Evolutionary conservation across 306 rosid genomes (phyloP).

Genomic region (Vigna reflexopilosa): DNA sequence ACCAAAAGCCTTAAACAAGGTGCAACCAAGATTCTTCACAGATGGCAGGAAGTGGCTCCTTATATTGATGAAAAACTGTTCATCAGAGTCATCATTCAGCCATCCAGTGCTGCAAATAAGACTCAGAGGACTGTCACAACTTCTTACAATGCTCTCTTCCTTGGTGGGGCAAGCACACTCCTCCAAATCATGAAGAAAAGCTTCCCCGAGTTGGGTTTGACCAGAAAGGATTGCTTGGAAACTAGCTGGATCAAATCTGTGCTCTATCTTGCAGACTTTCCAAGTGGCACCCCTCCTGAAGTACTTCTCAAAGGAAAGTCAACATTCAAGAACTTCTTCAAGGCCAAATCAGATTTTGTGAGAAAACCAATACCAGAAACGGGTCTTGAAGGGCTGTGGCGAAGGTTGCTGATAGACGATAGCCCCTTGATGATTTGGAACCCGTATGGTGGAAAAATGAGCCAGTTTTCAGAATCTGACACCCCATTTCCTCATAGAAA

Average conservation of each 20-base stretch:
- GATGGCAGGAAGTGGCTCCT: conserved; percentile 67
- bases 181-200: conserved; percentile 44
- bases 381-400: conserved; percentile 60
- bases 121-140: conserved; percentile 46
- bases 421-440: conserved; percentile 56
- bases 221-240: conserved; percentile 51
- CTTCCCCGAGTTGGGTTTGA: conserved; percentile 73
- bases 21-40: conserved; percentile 54
- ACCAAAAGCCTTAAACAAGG: conserved; percentile 52
- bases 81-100: conserved; percentile 52
- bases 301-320: conserved; percentile 54
- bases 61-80: conserved; percentile 60
- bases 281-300: conserved; percentile 47
- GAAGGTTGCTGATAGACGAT: conserved; percentile 51
- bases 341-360: conserved; percentile 75
- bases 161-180: conserved; percentile 53
- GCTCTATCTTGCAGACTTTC: conserved; percentile 51
- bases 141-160: conserved; percentile 51
- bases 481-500: conserved; percentile 69
- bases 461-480: conserved; percentile 54
- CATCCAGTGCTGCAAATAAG: conserved; percentile 37
- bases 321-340: conserved; percentile 53
- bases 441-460: conserved; percentile 73
- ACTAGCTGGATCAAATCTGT: conserved; percentile 75
- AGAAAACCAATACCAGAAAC: conserved; percentile 54